Base-by-base conservation (phyloP, 2,329 filamentous ascomycete species). In the Trichoderma semiorbis region DNA sequence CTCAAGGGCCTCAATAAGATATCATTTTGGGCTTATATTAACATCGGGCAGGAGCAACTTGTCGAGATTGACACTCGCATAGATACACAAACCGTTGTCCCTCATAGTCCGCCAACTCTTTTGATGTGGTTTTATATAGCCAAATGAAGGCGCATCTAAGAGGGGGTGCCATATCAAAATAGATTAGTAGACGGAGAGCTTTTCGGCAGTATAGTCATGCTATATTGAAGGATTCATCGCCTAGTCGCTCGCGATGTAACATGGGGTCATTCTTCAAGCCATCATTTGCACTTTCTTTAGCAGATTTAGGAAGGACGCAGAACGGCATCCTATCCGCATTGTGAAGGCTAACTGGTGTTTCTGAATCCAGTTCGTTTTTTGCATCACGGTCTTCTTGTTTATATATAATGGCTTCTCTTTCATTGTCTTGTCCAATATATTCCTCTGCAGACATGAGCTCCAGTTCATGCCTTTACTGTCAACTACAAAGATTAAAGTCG, bases 291-390 rank as follows among this genome's bases (percentile, higher is more conserved):
- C 39, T 4, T 10, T n/a, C 39, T 43, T 43, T 43, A 43, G 39
- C 39, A 43, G 39, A 43, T n/a, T 43, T 43, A 43, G 39, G 39
- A 43, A 43, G 39, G 39, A 43, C 39, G 16, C 39, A 43, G 16
- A n/a, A 43, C 39, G 18, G 7, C 39, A 43, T 43, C 1, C 16
- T 43, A 7, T 7, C 6, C 36, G 16, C 36, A 8, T 43, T 18
- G 16, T n/a, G 16, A n/a, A 43, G 39, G 18, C 39, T 10, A 43
- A 43, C 16, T 43, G 16, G 8, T 18, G 36, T 2, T 43, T 43
- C 3, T 3, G 1, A 18, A 18, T 1, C 1, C 16, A 39, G 16
- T 1, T 39, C 7, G 3, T 18, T 18, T 0, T 39, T 18, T 8
- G 36, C 7, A 39, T 18, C 36, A 1, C 36, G 16, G 16, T 1